Evolutionary conservation across 345 rosid genomes (phyloP), one percentile per base, ranked within the genome.

Genomic region (Salix caprea): DNA sequence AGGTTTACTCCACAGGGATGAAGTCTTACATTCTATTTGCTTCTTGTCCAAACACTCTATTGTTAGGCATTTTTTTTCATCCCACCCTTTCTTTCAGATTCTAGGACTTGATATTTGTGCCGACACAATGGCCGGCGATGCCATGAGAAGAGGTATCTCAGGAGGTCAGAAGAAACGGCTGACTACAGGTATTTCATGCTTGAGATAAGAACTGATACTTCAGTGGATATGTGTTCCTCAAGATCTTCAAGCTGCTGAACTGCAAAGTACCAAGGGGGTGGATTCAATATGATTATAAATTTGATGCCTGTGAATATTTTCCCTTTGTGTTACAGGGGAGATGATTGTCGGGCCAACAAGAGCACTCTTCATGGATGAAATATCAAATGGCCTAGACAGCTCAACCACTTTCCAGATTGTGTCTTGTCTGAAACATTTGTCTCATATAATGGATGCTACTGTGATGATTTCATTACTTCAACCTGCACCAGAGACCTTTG

Each of bases 351-450:
- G 93, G 16, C 91, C 96, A 14, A 82, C 81, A 26, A 88, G 84
- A 82, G 87, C 93, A 46, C 36, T 91, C 6, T 87, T 91, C 70
- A 88, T 91, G 96, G 96, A 90, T 65, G 92, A 90, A 77, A 88
- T 91, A 76, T 84, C 92, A 8, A 88, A 86, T 19, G 96, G 93
- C 13, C 77, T 90, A 56, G 96, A 91, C 77, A 91, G 91, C 71
- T 91, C 92, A 2, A 91, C 96, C 15, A 82, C 92, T 12, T 87
- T 74, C 78, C 96, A 90, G 84, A 83, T 91, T 46, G 80, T 85
- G 54, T 70, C 87, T n/a, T 89, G 89, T 71, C 82, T 91, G 54
- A 86, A 86, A 84, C 91, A 88, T 30, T 73, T 85, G 60, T 93
- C 86, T 74, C 93, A 89, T 32, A 61, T 87, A 13, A 83, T 87